Evolutionary conservation across 2,329 filamentous ascomycete genomes (phyloP).

Genomic region (Botrytis deweyae): DNA sequence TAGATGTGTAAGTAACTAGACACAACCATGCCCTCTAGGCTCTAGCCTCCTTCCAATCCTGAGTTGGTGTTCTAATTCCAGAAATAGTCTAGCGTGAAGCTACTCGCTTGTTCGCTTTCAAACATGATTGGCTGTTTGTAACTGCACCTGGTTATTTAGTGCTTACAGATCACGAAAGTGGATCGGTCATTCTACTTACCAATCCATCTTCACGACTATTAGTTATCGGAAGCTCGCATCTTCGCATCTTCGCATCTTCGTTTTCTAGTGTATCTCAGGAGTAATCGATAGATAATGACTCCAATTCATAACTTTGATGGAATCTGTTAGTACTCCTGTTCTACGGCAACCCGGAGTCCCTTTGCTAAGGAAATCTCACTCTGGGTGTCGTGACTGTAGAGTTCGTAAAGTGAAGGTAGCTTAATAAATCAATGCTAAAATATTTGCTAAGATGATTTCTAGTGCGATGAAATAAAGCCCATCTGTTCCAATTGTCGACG

Average conservation of each 20-base stretch:
- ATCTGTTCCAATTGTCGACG: background rate
- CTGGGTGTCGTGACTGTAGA: too few species aligned
- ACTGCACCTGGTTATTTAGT: background rate
- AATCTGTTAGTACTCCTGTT: too few species aligned
- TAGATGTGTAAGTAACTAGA: background rate
- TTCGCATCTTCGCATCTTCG: background rate
- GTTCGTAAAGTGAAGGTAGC: too few species aligned
- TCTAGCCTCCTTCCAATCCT: background rate
- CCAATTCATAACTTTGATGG: too few species aligned
- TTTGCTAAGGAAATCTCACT: too few species aligned
- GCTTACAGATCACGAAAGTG: background rate
- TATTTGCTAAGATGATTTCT: background rate
- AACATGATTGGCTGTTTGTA: background rate
- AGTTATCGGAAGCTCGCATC: background rate
- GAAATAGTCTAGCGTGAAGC: background rate
- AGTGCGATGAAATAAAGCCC: background rate
- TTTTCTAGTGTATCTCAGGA: too few species aligned
- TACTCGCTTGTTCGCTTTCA: slow-evolving; percentile 4
- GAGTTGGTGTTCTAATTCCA: background rate
- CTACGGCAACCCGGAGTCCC: too few species aligned
- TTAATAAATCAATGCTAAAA: background rate
- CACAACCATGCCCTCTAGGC: background rate
- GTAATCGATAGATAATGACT: too few species aligned
- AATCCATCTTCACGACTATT: background rate
- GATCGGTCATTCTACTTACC: background rate